Evolutionary conservation across 1,284 basidiomycete genomes (phyloP).

Genomic region (Psilocybe mexicana): DNA sequence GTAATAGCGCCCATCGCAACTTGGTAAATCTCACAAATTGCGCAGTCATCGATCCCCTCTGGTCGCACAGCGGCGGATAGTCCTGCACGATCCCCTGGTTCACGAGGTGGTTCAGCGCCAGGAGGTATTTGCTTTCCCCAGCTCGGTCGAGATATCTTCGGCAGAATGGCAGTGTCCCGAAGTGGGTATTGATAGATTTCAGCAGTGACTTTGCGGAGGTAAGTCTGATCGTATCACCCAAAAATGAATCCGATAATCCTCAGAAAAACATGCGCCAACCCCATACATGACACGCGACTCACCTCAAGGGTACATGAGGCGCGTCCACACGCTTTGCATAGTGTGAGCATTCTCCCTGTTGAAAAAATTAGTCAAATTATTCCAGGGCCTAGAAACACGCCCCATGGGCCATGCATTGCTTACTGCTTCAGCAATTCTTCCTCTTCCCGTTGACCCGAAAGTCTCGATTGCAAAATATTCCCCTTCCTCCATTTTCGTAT

Average conservation of each 20-base stretch:
- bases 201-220: slow-evolving; percentile 86
- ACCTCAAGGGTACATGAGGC: slow-evolving; percentile 73
- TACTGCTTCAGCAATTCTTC: slow-evolving; percentile 86
- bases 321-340: slow-evolving; percentile 80
- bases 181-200: slow-evolving; percentile 89
- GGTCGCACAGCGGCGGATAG: slow-evolving; percentile 93
- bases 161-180: slow-evolving; percentile 96
- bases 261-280: slow-evolving; percentile 14
- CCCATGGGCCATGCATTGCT: slow-evolving; percentile 22
- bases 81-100: slow-evolving; percentile 86
- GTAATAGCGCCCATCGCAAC: slow-evolving; percentile 6
- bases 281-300: slow-evolving; percentile 22
- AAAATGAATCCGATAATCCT: slow-evolving; percentile 4
- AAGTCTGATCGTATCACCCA: slow-evolving; percentile 50
- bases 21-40: slow-evolving; percentile 71
- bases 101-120: slow-evolving; percentile 93
- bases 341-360: slow-evolving; percentile 92
- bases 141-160: slow-evolving; percentile 90
- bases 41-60: slow-evolving; percentile 84
- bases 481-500: slow-evolving; percentile 98
- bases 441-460: slow-evolving; percentile 96
- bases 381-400: neutral
- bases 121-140: slow-evolving; percentile 94
- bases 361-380: slow-evolving; percentile 9
- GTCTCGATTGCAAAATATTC: slow-evolving; percentile 99